These are phyloP conservation scores for Tetracentron sinense DNA, from an alignment of 164 flowering plant species.

Conservation along the genomic window DNA sequence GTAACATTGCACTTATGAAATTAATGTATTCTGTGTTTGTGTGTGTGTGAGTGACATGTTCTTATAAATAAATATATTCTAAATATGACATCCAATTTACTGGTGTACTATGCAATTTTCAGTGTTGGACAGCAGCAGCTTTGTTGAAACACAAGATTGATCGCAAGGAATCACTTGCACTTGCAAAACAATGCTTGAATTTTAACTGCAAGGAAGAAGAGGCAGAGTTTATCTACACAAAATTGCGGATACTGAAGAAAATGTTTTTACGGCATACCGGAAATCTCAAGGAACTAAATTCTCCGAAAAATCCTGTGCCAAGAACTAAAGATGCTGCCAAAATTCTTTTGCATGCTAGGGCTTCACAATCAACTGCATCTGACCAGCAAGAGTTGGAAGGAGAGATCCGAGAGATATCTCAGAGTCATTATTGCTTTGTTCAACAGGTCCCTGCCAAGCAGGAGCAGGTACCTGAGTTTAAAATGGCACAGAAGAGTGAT, in stretches of 20 bases:
- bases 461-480: conserved; percentile 14
- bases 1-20: no score
- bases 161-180: conserved; percentile 46
- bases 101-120: conserved; percentile 18
- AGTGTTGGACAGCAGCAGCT: conserved; percentile 79
- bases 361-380: conserved; percentile 10
- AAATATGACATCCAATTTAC: neutral
- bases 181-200: conserved; percentile 46
- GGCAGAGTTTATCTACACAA: conserved; percentile 39
- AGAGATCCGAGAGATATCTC: conserved; percentile 21
- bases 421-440: conserved; percentile 5
- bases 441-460: conserved; percentile 9
- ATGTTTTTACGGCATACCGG: conserved; percentile 23
- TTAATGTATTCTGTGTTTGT: no score
- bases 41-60: no score
- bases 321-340: conserved; percentile 9
- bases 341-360: conserved; percentile 4
- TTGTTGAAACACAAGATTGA: conserved; percentile 42
- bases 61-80: no score
- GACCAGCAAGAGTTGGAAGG: conserved; percentile 23
- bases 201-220: conserved; percentile 62
- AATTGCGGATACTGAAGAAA: conserved; percentile 41
- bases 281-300: conserved; percentile 4
- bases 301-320: conserved; percentile 9
- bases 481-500: conserved; percentile 16